Evolutionary conservation across 495 filamentous ascomycete species (phyloP).

Genomic region (Penicillium longicatenatum): DNA sequence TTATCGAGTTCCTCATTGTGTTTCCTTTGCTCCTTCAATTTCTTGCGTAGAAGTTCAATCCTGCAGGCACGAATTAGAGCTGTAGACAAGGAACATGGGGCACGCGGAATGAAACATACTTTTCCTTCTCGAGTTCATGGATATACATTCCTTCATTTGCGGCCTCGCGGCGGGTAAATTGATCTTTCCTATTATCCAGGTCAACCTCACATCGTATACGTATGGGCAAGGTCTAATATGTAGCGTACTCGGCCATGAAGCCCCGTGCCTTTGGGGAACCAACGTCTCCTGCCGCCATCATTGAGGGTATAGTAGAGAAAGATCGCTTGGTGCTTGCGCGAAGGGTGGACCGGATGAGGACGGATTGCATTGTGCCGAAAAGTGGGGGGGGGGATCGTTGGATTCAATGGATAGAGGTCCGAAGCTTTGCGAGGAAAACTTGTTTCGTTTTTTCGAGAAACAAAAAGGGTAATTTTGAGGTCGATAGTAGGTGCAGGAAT

Average conservation of each 20-base stretch:
- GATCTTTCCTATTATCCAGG: slow-evolving; percentile 57
- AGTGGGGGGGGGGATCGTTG: not conserved
- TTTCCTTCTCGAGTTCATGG: slow-evolving; percentile 73
- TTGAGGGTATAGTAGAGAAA: slow-evolving; percentile 58
- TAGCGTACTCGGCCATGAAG: slow-evolving; percentile 41
- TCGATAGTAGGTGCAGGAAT: no score
- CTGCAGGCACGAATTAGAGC: slow-evolving; percentile 24
- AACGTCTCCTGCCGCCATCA: slow-evolving; percentile 63
- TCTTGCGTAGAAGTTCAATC: slow-evolving; percentile 63
- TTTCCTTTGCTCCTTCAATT: slow-evolving; percentile 70
- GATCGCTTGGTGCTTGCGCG: slow-evolving; percentile 47
- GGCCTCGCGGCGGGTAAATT: slow-evolving; percentile 82
- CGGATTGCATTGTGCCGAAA: slow-evolving; percentile 21
- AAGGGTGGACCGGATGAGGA: slow-evolving; percentile 47
- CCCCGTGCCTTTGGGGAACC: slow-evolving; percentile 55
- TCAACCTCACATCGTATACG: not conserved
- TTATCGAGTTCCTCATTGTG: slow-evolving; percentile 78
- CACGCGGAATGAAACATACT: slow-evolving; percentile 41
- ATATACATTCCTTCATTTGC: slow-evolving; percentile 80
- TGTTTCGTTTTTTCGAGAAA: not conserved
- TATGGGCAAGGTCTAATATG: slow-evolving; percentile 28
- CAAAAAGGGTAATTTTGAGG: no score
- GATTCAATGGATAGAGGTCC: not conserved
- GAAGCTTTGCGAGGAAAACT: not conserved
- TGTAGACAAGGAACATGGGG: not conserved